phyloP scores from a whole-genome alignment of 768 basidiomycete genomes.

The Russula sp. region DNA sequence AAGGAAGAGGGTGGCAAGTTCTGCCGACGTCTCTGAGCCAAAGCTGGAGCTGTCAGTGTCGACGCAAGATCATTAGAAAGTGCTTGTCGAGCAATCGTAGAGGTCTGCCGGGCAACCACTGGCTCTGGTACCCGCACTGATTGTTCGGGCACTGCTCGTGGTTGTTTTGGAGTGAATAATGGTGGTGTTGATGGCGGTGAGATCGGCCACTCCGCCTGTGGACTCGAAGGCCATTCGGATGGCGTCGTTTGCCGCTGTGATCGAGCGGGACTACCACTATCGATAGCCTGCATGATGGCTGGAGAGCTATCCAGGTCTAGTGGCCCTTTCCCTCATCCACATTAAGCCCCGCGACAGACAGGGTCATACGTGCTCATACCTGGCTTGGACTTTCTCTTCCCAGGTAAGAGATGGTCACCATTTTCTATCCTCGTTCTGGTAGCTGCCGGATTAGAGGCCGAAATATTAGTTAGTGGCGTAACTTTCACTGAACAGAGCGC shows the following conservation, averaged over 20 bases:
- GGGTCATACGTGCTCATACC: neutral
- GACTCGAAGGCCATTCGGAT: conserved; percentile 10
- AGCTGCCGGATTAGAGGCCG: neutral
- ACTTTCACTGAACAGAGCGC: neutral
- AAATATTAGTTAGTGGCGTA: neutral
- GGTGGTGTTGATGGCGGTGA: conserved; percentile 9
- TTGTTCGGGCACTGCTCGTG: neutral
- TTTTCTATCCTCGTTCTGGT: neutral
- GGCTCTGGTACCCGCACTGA: neutral
- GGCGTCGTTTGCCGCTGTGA: conserved; percentile 15
- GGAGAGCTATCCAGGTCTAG: conserved; percentile 14
- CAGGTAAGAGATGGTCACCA: neutral
- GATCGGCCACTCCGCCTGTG: neutral
- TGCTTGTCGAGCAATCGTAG: neutral
- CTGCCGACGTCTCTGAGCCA: neutral
- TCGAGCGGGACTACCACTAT: neutral
- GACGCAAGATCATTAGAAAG: neutral
- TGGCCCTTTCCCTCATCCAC: conserved; percentile 4
- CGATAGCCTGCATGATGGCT: neutral
- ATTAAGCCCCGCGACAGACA: neutral
- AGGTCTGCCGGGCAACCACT: neutral
- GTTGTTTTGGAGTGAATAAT: conserved; percentile 1
- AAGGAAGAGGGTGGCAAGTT: conserved; percentile 1
- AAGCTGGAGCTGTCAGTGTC: neutral
- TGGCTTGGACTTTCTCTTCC: neutral